Base-by-base conservation (phyloP, 1,284 basidiomycete species). In the Ganoderma leucocontextum region DNA sequence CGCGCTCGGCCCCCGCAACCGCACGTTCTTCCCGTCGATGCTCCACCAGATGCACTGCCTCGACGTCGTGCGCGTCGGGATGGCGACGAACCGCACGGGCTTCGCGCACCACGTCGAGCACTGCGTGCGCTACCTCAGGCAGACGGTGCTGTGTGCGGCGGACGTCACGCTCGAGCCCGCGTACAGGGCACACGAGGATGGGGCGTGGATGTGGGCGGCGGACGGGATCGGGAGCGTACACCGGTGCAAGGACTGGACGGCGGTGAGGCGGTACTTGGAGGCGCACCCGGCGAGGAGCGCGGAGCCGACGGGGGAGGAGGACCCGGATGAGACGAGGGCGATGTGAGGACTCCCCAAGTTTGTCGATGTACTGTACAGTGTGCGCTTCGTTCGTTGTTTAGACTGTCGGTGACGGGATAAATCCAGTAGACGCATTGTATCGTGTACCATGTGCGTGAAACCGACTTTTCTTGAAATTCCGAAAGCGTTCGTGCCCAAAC, bases 141-240 rank as follows among this genome's bases (percentile, higher is more conserved):
- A 83, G 71, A 75, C 76, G 8, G 71, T 83, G 12, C 62, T 84
- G 8, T 83, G 82, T 69, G 67, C 74, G 29, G 79, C 82, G 0
- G 81, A 84, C 64, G 76, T 78, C 39, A 83, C 83, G 36, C 73
- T 83, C 22, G 82, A 84, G 69, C 76, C 72, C 10, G 77, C 77
- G 60, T 73, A 77, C 63, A 77, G 70, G 3, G 76, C 70, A 33
- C 13, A 70, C 33, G 47, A 65, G 39, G 72, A 65, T 29, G 73
- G 74, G 1, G 38, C 55, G 39, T 70, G 63, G 66, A 60, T 64
- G 62, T 68, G 72, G 49, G 76, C 63, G 19, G 72, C 71, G 62
- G 69, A 66, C 33, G 74, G 73, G 15, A 62, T 73, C 15, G 73
- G 72, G n/a, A 67, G 65, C 33, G 63, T 74, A 33, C 76, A 76